Evolutionary conservation across 768 basidiomycete genomes (phyloP).

Genomic region (Pholiota microspora): DNA sequence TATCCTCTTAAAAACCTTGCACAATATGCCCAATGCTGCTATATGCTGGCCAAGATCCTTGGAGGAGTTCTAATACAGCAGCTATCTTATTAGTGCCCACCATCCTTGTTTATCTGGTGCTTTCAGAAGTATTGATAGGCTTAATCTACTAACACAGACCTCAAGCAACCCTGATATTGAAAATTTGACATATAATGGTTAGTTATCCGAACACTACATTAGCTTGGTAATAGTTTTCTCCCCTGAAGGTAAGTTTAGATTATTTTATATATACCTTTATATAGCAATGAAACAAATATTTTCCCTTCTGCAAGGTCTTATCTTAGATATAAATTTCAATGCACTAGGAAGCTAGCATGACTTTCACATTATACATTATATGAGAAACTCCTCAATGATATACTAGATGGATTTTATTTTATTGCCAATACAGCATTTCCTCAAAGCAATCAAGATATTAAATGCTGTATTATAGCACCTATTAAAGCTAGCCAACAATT

Average conservation of each 20-base stretch:
- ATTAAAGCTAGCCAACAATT: conserved; percentile 30
- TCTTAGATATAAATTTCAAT: conserved; percentile 25
- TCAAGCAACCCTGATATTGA: conserved; percentile 38
- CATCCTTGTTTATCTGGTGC: conserved; percentile 29
- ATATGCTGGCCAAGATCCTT: conserved; percentile 25
- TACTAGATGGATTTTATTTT: conserved; percentile 40
- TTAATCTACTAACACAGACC: conserved; percentile 34
- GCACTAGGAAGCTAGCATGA: conserved; percentile 52
- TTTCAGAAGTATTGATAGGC: conserved; percentile 41
- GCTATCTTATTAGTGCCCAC: conserved; percentile 21
- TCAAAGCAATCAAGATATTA: conserved; percentile 26
- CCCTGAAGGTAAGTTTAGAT: conserved; percentile 24
- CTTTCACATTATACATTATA: conserved; percentile 40
- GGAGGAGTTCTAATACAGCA: conserved; percentile 26
- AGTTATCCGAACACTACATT: conserved; percentile 38
- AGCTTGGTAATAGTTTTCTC: conserved; percentile 37
- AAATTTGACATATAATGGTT: conserved; percentile 47
- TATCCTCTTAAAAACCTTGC: conserved; percentile 30
- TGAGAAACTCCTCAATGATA: conserved; percentile 26
- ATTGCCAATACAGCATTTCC: conserved; percentile 48
- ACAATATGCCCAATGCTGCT: conserved; percentile 24
- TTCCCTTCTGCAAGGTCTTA: no score
- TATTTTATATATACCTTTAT: conserved; percentile 26
- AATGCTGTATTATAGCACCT: conserved; percentile 33
- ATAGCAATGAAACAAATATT: no score